Conservation (phyloP, 441 rosid species). For the Aleurites moluccanus region DNA sequence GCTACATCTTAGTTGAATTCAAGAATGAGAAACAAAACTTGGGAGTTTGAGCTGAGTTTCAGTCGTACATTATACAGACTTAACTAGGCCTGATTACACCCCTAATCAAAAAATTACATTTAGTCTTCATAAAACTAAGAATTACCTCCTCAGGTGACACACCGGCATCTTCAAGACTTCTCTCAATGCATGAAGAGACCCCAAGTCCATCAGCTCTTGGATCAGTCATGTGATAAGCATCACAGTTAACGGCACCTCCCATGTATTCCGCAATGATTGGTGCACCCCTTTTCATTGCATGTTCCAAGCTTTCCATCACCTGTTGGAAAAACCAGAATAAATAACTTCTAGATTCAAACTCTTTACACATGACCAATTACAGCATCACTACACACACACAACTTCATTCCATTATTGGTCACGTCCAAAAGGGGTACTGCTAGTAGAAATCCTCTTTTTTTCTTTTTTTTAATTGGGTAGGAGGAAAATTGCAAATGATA, state of each 20-base stretch:
- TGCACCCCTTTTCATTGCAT: slow-evolving; percentile 91
- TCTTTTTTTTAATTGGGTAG: not conserved
- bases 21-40: not conserved
- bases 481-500: not conserved
- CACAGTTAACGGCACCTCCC: slow-evolving; percentile 97
- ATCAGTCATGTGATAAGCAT: slow-evolving; percentile 99
- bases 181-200: slow-evolving; percentile 92
- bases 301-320: slow-evolving; percentile 99
- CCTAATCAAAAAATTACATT: not conserved
- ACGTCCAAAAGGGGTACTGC: not conserved
- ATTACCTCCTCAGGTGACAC: slow-evolving; percentile 94
- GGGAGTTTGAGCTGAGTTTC: not conserved
- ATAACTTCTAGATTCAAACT: not conserved
- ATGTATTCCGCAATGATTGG: slow-evolving; percentile 92
- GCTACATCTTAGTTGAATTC: not conserved
- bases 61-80: not conserved
- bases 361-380: not conserved
- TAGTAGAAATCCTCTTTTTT: not conserved
- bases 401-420: not conserved
- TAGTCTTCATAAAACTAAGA: slow-evolving; percentile 5
- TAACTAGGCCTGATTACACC: too few relatives aligned
- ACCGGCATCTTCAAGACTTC: slow-evolving; percentile 97
- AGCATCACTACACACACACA: slow-evolving; percentile 1
- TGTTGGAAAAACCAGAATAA: slow-evolving; percentile 25
- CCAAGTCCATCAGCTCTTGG: slow-evolving; percentile 99